Conservation (phyloP, 345 rosid genomes). For the Carallia pectinifolia region DNA sequence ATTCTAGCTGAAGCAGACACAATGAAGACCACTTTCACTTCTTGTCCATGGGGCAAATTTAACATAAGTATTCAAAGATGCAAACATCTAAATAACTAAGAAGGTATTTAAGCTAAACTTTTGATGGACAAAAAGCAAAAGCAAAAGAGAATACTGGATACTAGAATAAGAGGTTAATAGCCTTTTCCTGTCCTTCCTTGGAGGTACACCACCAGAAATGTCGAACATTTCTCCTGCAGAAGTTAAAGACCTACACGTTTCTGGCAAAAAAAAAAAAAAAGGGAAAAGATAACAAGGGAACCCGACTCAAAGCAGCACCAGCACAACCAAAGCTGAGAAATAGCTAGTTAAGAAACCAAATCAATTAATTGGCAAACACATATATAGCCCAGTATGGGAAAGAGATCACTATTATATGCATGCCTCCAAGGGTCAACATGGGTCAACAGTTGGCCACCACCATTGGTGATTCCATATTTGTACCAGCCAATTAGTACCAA, state of each 20-base stretch:
- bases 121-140: neutral
- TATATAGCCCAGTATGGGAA: neutral
- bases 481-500: neutral
- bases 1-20: neutral
- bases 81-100: neutral
- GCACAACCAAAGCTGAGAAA: slow-evolving; percentile 11
- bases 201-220: slow-evolving; percentile 43
- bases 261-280: slow-evolving; percentile 31
- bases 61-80: neutral
- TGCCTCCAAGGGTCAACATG: neutral
- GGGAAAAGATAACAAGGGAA: slow-evolving; percentile 16
- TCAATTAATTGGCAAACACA: neutral
- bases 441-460: no score
- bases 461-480: neutral
- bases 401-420: neutral
- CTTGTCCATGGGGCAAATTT: neutral
- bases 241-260: slow-evolving; percentile 46
- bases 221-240: slow-evolving; percentile 31
- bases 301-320: slow-evolving; percentile 29
- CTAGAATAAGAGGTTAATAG: slow-evolving; percentile 34
- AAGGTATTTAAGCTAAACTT: neutral
- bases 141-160: slow-evolving; percentile 33
- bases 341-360: neutral
- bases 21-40: neutral
- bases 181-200: slow-evolving; percentile 57